Evolutionary conservation across 2,329 filamentous ascomycete genomes (phyloP), one percentile per base, ranked within the genome.

Genomic region (Calonectria ilicicola): DNA sequence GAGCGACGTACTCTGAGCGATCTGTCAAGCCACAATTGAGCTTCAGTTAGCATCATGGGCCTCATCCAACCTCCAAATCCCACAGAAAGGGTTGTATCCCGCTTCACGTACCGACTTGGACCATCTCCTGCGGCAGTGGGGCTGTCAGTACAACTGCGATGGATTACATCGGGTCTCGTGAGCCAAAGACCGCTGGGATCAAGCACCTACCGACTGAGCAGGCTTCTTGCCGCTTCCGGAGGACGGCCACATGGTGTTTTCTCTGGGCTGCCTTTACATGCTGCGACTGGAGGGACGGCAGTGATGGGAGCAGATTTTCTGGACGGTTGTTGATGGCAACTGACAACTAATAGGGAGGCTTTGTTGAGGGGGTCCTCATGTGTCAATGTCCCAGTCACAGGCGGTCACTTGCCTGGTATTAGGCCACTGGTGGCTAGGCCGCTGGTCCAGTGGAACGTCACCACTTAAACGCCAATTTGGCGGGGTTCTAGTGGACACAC

Each of bases 91-190:
- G 58, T 42, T 56, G 60, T 63, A 63, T 67, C 35, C 47, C 70
- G 62, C 32, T 60, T 69, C 68, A 88, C 89, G 81, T 93, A 98
- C 97, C 96, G 89, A 99, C 96, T 93, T 99, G 96, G 80, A 98
- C 95, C 97, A 99, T 99, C 90, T 99, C 97, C 95, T 98, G 88
- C 82, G 86, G 80, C 84, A 79, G 83, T 81, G 80, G 82, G 82
- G 82, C 77, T 78, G 82, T 85, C 78, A 85, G 82, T 78, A 80
- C 75, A 75, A 77, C 72, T 74, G 70, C 70, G 60, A 70, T 75
- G 76, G 72, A 77, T 75, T 75, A 78, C 71, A 72, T 76, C 74
- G 75, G 75, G 74, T 78, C 77, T 74, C 67, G 75, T 74, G 76
- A 75, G 71, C 67, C 67, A 71, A 62, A 44, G 60, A 65, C 38